Percentiles rank a stretch among this genome's conserved stretches.
These are phyloP conservation scores for Eucalyptus caleyi DNA, from an alignment of 345 rosid genomes.

Conservation along the genomic window DNA sequence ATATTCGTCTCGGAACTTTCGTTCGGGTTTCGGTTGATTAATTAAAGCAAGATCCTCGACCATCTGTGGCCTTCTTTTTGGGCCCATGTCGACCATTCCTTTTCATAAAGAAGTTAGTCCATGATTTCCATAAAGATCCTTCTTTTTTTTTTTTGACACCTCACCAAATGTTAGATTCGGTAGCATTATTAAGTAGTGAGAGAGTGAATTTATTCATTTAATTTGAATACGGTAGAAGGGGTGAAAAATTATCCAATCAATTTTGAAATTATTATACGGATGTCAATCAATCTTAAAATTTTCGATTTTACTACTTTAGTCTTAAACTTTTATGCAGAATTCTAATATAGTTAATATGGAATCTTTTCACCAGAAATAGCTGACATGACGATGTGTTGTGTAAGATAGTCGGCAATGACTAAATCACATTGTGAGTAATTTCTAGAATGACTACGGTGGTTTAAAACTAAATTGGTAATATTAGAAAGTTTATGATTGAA, in stretches of 20 bases:
- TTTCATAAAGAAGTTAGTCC: not conserved
- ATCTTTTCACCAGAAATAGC: not conserved
- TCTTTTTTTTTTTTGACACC: not conserved
- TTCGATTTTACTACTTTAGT: fast-evolving
- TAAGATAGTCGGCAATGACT: fast-evolving
- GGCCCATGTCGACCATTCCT: not conserved
- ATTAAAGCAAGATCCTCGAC: not conserved
- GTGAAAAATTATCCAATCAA: not conserved
- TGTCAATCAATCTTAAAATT: fast-evolving
- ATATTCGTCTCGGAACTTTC: not conserved
- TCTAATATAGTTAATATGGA: not conserved
- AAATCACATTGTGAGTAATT: fast-evolving
- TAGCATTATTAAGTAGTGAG: not conserved
- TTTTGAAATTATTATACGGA: not conserved
- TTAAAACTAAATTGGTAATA: too few relatives aligned
- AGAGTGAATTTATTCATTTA: not conserved
- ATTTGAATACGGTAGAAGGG: not conserved
- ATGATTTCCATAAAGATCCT: not conserved
- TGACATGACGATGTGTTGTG: fast-evolving
- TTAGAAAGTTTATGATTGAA: too few relatives aligned
- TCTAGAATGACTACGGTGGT: fast-evolving
- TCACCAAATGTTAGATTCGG: not conserved
- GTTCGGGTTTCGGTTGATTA: not conserved
- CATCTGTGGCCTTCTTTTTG: not conserved
- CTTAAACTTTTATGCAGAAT: fast-evolving